phyloP scores from a whole-genome alignment of 495 filamentous ascomycete genomes.

The Penicillium robsamsonii region DNA sequence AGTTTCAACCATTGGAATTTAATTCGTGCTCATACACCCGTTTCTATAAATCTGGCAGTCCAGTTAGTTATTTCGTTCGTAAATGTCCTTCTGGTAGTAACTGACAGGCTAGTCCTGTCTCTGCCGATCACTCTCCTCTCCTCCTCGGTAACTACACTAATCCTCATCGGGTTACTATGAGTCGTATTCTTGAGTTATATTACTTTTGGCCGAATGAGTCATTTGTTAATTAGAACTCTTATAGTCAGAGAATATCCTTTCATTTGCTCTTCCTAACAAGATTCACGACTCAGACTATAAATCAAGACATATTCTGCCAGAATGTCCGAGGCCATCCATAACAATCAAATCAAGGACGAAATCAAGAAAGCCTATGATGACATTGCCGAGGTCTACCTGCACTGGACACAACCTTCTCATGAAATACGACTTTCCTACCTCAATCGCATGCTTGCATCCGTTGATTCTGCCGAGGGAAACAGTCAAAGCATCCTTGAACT shows the following conservation, averaged over 20 bases:
- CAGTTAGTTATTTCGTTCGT: too few relatives aligned
- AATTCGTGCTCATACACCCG: too few relatives aligned
- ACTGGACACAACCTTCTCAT: conserved; percentile 33
- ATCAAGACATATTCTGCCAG: too few relatives aligned
- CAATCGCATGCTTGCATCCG: conserved; percentile 22
- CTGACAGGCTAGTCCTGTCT: too few relatives aligned
- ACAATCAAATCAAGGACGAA: conserved; percentile 18
- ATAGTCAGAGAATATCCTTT: too few relatives aligned
- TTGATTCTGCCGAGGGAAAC: conserved; percentile 3
- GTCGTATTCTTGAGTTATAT: not conserved
- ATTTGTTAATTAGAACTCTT: not conserved
- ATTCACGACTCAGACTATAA: too few relatives aligned
- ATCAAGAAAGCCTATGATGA: conserved; percentile 39
- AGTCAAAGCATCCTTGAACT: conserved; percentile 34
- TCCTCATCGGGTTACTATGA: not conserved
- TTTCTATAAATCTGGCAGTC: too few relatives aligned
- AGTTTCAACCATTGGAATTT: too few relatives aligned
- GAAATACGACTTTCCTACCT: conserved; percentile 32
- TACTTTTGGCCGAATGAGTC: not conserved
- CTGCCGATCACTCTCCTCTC: too few relatives aligned
- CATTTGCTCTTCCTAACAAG: too few relatives aligned
- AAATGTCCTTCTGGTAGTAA: too few relatives aligned
- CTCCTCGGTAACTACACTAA: not conserved
- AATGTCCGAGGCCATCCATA: not conserved
- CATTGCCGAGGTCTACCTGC: conserved; percentile 38